Base-by-base conservation (phyloP, 2,329 filamentous ascomycete genomes). In the Fonsecaea monophora region DNA sequence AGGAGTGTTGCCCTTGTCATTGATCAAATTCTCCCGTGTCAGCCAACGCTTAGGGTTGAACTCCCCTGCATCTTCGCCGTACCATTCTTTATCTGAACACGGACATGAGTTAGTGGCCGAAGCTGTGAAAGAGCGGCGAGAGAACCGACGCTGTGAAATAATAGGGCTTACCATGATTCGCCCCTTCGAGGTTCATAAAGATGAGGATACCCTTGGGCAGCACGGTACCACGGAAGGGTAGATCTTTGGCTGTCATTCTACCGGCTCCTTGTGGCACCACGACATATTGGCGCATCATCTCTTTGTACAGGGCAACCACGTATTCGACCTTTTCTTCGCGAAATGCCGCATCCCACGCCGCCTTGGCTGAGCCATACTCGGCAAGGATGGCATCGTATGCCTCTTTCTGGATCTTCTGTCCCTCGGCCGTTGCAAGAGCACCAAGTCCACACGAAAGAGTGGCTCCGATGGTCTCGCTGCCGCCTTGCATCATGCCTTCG, bases 241-340 rank as follows among this genome's bases (percentile, higher is more conserved):
- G 30, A 32, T 32, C 30, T 6, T 32, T 32, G 30, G 6, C 30
- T 32, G 30, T 32, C 30, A 32, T 32, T 32, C 30, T 32, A 32
- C 30, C 30, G 30, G 30, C 30, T 32, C 30, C 30, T 32, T 32
- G 30, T 10, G 53, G 53, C 30, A 55, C 53, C 10, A 55, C 30
- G 5, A 48, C 32, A 25, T 34, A 65, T 35, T 34, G 60, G 15
- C 63, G 56, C 4, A 65, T 21, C 10, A 56, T 42, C 58, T 66
- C 64, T 34, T 66, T 66, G 35, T 62, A 61, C 13, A 66, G 7
- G n/a, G 64, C 53, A 7, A 32, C n/a, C 7, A 66, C 15, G 25
- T 57, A 34, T 2, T 58, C 58, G 8, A 62, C 38, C n/a, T 42
- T 50, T 40, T 66, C 64, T 42, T 53, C 55, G 10, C 35, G 21